These are phyloP conservation scores for Telfairia occidentalis DNA, from an alignment of 331 rosid species.

Conservation along the genomic window DNA sequence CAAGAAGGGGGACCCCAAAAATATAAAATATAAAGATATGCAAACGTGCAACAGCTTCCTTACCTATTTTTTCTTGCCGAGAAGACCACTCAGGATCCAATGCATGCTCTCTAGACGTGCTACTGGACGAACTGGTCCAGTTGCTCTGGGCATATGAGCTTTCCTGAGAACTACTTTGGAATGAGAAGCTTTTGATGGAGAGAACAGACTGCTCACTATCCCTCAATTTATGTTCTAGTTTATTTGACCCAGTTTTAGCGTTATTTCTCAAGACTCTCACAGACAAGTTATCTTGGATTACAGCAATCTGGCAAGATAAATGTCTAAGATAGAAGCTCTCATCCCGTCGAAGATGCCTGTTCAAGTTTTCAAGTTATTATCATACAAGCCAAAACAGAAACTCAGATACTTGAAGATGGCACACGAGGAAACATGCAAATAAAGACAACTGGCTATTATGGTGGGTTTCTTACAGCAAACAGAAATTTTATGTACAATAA, in stretches of 20 bases:
- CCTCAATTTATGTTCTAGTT: constrained; percentile 26
- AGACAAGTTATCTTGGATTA: constrained; percentile 39
- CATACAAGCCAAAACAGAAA: not conserved
- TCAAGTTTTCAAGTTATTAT: not conserved
- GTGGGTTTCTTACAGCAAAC: not conserved
- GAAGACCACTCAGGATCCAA: constrained; percentile 26
- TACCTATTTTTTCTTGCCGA: constrained; percentile 48
- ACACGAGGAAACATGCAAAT: not conserved
- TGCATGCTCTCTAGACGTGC: constrained; percentile 19
- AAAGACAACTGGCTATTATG: not conserved
- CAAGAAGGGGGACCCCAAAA: too few species aligned
- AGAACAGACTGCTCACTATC: constrained; percentile 25
- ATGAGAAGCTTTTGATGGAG: constrained; percentile 26
- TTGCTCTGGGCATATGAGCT: constrained; percentile 18
- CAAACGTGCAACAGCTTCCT: not conserved
- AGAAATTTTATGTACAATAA: not conserved
- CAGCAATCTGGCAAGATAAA: constrained; percentile 55
- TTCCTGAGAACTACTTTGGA: constrained; percentile 20
- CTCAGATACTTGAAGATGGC: not conserved
- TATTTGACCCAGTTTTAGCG: constrained; percentile 16
- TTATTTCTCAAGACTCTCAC: constrained; percentile 33
- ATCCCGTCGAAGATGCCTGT: constrained; percentile 56
- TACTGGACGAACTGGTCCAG: constrained; percentile 19
- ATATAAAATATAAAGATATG: not conserved
- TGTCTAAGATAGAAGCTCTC: constrained; percentile 37